A percentile compares a stretch with the other conserved stretches of the same genome.
phyloP scores from a whole-genome alignment of 495 filamentous ascomycete species.

The Astrothelium macrocarpum region DNA sequence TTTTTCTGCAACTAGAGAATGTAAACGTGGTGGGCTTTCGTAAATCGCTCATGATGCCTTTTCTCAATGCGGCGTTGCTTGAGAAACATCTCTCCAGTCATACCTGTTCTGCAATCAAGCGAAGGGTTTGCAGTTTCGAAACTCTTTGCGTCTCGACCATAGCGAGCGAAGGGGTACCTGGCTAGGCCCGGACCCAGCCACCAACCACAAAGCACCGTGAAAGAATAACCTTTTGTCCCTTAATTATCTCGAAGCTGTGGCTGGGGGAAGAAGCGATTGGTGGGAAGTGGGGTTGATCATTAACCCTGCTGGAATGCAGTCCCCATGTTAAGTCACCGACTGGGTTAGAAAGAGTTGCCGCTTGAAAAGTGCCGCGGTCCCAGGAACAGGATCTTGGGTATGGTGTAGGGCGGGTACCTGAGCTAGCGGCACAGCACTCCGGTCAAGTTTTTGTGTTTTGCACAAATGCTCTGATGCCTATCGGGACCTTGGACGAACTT shows the following conservation, averaged over 20 bases:
- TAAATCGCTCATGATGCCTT: not conserved
- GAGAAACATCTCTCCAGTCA: not conserved
- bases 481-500: not conserved
- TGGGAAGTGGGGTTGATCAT: not conserved
- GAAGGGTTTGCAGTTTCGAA: not conserved
- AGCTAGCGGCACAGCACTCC: not conserved
- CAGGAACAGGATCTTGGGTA: not conserved
- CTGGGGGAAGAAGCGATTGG: not conserved
- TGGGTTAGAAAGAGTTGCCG: not conserved
- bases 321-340: not conserved
- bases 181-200: not conserved
- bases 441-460: too few species aligned
- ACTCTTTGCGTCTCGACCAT: not conserved
- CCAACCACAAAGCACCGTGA: not conserved
- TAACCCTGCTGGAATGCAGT: too few species aligned
- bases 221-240: not conserved
- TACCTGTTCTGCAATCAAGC: not conserved
- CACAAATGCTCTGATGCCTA: too few species aligned
- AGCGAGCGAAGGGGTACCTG: not conserved
- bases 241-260: conserved; percentile 1
- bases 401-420: not conserved
- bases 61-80: not conserved
- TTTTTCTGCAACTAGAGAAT: not conserved
- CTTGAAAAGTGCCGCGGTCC: not conserved
- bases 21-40: not conserved